Evolutionary conservation across 2,329 filamentous ascomycete genomes (phyloP).

Genomic region (Calonectria honghensis): DNA sequence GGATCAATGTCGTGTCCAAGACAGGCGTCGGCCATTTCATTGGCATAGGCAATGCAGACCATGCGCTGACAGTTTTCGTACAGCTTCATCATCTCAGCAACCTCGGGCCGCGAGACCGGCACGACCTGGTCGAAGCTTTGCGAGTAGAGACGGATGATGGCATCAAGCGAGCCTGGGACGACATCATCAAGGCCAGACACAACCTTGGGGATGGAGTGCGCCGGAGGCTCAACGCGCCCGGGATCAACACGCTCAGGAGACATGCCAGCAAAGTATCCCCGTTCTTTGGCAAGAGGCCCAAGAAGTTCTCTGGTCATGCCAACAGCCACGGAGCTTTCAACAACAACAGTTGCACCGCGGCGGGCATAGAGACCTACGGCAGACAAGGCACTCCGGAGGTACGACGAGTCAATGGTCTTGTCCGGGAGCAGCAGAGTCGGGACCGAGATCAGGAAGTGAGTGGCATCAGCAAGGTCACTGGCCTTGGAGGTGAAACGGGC

Average conservation of each 20-base stretch:
- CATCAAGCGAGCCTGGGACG: conserved; percentile 65
- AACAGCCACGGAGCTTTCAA: conserved; percentile 73
- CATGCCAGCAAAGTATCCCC: conserved; percentile 69
- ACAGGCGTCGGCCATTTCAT: conserved; percentile 75
- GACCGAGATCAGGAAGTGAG: conserved; percentile 73
- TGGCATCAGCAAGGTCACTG: conserved; percentile 63
- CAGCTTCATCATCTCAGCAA: conserved; percentile 75
- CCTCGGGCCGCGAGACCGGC: conserved; percentile 70
- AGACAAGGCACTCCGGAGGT: conserved; percentile 65
- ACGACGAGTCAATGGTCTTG: conserved; percentile 68
- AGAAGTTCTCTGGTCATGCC: conserved; percentile 72
- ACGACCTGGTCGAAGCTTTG: conserved; percentile 69
- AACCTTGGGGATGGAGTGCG: conserved; percentile 70
- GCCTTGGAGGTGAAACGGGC: conserved; percentile 63
- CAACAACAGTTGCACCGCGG: conserved; percentile 67
- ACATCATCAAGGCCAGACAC: conserved; percentile 71
- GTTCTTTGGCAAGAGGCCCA: conserved; percentile 64
- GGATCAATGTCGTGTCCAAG: conserved; percentile 66
- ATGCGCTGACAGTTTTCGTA: conserved; percentile 76
- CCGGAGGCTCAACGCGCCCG: conserved; percentile 64
- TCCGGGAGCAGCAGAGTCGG: conserved; percentile 70
- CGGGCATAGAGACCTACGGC: conserved; percentile 64
- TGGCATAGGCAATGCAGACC: conserved; percentile 72
- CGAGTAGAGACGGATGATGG: conserved; percentile 67
- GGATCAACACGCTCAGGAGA: conserved; percentile 73